Conservation (phyloP, 352 stramenopile species). For the Nothophytophthora sp. region DNA sequence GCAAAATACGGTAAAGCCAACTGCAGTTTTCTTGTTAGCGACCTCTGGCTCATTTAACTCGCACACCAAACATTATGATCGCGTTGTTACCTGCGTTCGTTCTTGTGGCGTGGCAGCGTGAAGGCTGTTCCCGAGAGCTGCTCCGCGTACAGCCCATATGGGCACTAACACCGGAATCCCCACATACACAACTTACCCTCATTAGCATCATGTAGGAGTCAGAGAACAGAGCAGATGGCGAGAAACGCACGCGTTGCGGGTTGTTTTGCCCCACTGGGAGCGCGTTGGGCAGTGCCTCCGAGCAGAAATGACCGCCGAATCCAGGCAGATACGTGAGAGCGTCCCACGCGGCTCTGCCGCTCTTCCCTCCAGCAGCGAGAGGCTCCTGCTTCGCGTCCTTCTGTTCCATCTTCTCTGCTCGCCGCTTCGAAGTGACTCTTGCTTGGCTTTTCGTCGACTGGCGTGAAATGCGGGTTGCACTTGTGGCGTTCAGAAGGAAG, state of each 20-base stretch:
- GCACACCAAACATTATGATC: constrained; percentile 21
- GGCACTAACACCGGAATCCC: constrained; percentile 41
- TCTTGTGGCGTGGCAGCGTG: constrained; percentile 90
- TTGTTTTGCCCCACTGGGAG: constrained; percentile 95
- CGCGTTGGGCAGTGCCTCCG: constrained; percentile 87
- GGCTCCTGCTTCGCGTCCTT: neutral
- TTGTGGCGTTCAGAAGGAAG: too few species aligned
- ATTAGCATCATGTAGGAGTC: neutral
- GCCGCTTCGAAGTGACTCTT: neutral
- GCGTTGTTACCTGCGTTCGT: constrained; percentile 78
- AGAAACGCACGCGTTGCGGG: constrained; percentile 81
- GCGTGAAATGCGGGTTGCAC: too few species aligned
- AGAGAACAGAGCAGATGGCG: too few species aligned
- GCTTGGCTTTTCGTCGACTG: neutral
- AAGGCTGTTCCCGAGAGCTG: constrained; percentile 97
- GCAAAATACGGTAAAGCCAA: constrained; percentile 95
- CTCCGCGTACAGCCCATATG: constrained; percentile 94
- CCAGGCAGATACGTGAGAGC: constrained; percentile 87
- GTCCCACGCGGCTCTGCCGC: constrained; percentile 33
- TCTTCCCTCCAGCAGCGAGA: too few species aligned
- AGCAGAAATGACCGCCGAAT: constrained; percentile 95
- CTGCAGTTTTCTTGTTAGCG: constrained; percentile 35
- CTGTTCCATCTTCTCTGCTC: neutral
- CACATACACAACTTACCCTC: neutral
- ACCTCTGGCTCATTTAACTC: neutral